Evolutionary conservation across 2,329 filamentous ascomycete genomes (phyloP), one percentile per base, ranked within the genome.

Genomic region (Lecanicillium sp.): DNA sequence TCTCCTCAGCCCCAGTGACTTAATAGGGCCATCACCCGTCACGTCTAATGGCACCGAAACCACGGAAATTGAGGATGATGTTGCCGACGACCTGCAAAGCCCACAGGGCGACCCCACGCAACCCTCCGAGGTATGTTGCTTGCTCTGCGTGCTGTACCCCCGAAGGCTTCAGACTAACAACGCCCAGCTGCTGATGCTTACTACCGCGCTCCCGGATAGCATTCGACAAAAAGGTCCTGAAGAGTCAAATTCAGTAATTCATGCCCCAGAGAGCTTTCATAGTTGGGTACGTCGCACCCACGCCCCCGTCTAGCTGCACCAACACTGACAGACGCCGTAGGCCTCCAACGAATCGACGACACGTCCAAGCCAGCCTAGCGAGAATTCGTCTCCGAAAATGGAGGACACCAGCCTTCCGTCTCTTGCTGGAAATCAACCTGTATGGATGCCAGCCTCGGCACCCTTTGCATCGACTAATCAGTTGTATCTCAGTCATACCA

Each of bases 201-300:
- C 68, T 44, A 84, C 81, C 4, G 77, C 74, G 52, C 58, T 84
- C 9, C 67, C 79, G 3, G 78, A 80, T 35, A 69, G 74, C 51
- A 59, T 84, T 63, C 70, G 82, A 61, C 74, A 75, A 44, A 69
- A 70, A 45, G 77, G 77, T 20, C 83, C 82, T 52, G 88, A 95
- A 55, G 88, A 90, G 56, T 84, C 89, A 20, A 78, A 88, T 45
- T 96, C 90, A 1, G 90, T 95, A 47, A 95, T 96, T 56, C 90
- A 95, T 72, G 88, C 87, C 14, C 90, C 90, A 0, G 77, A 88
- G 54, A 87, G 85, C 52, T 96, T 93, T 65, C 78, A 81, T 48
- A 79, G 79, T 56, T 95, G 93, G 78, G 87, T 93, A 64, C 61
- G 78, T 62, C 35, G 38, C 23, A 33, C 32, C 35, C 30, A 21